Base-by-base conservation (phyloP, 2,329 filamentous ascomycete species). In the Alternaria brassicicola region DNA sequence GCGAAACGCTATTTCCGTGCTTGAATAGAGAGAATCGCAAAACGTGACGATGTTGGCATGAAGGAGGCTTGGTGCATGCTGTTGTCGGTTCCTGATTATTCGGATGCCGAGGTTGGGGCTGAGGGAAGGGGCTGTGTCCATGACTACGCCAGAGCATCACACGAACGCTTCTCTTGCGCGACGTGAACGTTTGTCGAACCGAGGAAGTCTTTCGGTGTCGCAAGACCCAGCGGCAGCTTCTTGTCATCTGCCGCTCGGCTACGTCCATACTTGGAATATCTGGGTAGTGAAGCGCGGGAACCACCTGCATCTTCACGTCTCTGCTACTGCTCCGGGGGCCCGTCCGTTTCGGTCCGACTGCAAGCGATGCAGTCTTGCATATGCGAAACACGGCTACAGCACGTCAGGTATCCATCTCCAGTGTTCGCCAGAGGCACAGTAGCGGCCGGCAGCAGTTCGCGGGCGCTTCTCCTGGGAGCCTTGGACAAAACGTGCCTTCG, bases 11-110 rank as follows among this genome's bases (percentile, higher is more conserved):
- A 80, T 68, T 80, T 78, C 68, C 74, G 76, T 53, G 69, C 66
- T 55, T 73, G 76, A 61, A 80, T 77, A 8, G 78, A 78, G 78
- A 78, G 28, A 78, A 78, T 9, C 80, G 74, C 62, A 76, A 76
- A 58, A 64, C 79, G 52, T 70, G 61, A 55, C 36, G 13, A 28
- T 47, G 53, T 43, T 23, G 31, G 25, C 23, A 43, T 35, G 28
- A 23, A 45, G 50, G 53, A 36, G 39, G 50, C 52, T 57, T 42
- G 55, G 52, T 59, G 56, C 48, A 63, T 66, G 57, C 52, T 50
- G 52, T 63, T 43, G 19, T 28, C 43, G 28, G 35, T 47, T 47
- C 21, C 23, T 59, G 39, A 33, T 35, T 43, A 46, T 56, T 66
- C 62, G 64, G 62, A 59, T 35, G 64, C 64, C 64, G 64, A 67